phyloP scores from a whole-genome alignment of 768 basidiomycete species.

The Auricularia heimuer region DNA sequence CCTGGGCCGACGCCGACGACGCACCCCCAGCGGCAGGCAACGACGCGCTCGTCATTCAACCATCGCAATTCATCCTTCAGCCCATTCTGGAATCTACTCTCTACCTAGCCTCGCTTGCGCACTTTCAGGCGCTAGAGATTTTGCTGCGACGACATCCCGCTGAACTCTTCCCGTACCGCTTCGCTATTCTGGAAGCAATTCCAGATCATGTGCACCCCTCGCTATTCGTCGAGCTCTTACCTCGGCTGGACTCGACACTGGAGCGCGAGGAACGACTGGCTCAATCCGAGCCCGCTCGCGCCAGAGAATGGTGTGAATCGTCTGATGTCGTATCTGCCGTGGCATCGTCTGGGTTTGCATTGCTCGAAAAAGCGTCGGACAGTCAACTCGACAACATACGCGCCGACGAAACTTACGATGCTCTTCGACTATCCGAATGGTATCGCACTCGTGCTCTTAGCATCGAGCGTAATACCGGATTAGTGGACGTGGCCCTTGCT shows the following conservation, averaged over 20 bases:
- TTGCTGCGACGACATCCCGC: constrained; percentile 49
- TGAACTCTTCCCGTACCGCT: constrained; percentile 58
- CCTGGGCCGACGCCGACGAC: constrained; percentile 52
- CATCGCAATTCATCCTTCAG: constrained; percentile 48
- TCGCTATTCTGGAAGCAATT: constrained; percentile 58
- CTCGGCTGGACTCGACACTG: constrained; percentile 40
- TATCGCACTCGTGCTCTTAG: constrained; percentile 56
- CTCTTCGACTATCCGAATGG: constrained; percentile 56
- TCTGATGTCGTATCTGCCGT: constrained; percentile 35
- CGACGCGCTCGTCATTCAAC: constrained; percentile 19
- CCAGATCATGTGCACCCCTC: constrained; percentile 65
- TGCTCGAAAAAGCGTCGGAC: neutral
- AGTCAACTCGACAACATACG: constrained; percentile 7
- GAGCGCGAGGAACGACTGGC: constrained; percentile 29
- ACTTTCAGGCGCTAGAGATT: constrained; percentile 46
- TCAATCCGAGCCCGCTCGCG: constrained; percentile 17
- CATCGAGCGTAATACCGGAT: constrained; percentile 57
- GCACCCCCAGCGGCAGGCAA: constrained; percentile 14
- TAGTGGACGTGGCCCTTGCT: constrained; percentile 69
- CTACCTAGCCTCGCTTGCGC: constrained; percentile 52
- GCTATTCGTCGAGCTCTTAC: constrained; percentile 52
- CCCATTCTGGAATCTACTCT: constrained; percentile 52
- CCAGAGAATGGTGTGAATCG: constrained; percentile 51
- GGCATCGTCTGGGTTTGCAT: constrained; percentile 15
- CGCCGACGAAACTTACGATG: constrained; percentile 27